A percentile compares a stretch with the other conserved stretches of the same genome.
phyloP scores from a whole-genome alignment of 2,329 filamentous ascomycete species.

The Colletotrichum karsti region DNA sequence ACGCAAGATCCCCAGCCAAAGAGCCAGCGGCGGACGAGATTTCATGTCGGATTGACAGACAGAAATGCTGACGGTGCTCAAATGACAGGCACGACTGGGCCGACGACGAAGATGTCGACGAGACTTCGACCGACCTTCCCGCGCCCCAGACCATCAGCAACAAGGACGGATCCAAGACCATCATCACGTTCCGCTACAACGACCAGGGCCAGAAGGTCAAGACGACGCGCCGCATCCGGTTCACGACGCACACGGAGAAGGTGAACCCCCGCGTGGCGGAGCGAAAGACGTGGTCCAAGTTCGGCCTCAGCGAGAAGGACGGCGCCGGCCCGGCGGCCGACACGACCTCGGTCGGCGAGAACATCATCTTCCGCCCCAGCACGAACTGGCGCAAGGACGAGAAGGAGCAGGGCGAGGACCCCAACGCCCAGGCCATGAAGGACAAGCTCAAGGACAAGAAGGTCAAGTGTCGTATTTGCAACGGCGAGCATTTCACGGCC shows the following conservation, averaged over 20 bases:
- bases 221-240: slow-evolving; percentile 94
- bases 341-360: slow-evolving; percentile 94
- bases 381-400: slow-evolving; percentile 93
- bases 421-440: slow-evolving; percentile 79
- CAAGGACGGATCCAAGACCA: slow-evolving; percentile 98
- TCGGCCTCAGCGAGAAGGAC: slow-evolving; percentile 90
- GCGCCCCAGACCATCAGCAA: slow-evolving; percentile 90
- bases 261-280: slow-evolving; percentile 98
- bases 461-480: slow-evolving; percentile 99
- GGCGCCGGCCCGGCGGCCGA: slow-evolving; percentile 82
- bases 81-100: slow-evolving; percentile 80
- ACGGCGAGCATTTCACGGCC: slow-evolving; percentile 98
- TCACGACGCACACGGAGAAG: slow-evolving; percentile 88
- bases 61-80: neutral
- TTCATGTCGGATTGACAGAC: neutral
- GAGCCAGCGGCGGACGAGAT: neutral
- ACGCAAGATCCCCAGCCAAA: too few species aligned
- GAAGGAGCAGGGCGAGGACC: slow-evolving; percentile 80
- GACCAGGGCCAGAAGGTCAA: slow-evolving; percentile 96
- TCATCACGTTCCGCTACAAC: slow-evolving; percentile 89
- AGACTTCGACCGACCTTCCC: slow-evolving; percentile 75
- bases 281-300: slow-evolving; percentile 92
- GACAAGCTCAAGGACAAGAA: slow-evolving; percentile 97
- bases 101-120: slow-evolving; percentile 91
- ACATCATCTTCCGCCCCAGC: slow-evolving; percentile 95